Percentiles rank a stretch among this genome's conserved stretches.
Evolutionary conservation across 805 yeast species (phyloP).

Genomic region (Nakazawaea peltata): DNA sequence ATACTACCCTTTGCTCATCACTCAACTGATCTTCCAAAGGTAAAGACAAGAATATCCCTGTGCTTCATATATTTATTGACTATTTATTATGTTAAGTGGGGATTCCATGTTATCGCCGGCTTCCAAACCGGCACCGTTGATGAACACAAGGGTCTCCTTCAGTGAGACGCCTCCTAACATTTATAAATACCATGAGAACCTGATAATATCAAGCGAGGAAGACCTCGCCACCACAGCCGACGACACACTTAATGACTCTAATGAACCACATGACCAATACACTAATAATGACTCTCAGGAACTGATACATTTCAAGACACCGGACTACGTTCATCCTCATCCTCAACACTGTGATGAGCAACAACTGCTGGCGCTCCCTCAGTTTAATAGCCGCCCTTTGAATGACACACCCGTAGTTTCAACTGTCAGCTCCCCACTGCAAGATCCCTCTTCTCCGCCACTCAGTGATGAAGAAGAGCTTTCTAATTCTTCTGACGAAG

Average conservation of each 20-base stretch:
- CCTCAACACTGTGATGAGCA: background rate
- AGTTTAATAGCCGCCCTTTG: slow-evolving; percentile 62
- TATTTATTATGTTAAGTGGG: too few species aligned
- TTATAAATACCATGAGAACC: slow-evolving; percentile 8
- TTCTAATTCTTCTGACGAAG: slow-evolving; percentile 12
- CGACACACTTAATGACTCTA: too few species aligned
- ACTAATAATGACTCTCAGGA: background rate
- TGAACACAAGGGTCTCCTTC: slow-evolving; percentile 9
- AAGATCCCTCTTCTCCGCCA: slow-evolving; percentile 16
- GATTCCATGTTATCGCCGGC: too few species aligned
- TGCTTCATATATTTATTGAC: too few species aligned
- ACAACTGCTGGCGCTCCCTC: slow-evolving; percentile 28
- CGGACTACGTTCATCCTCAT: slow-evolving; percentile 2
- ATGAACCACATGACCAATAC: background rate
- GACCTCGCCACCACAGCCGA: slow-evolving; percentile 1
- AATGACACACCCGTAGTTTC: slow-evolving; percentile 70
- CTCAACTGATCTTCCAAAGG: too few species aligned
- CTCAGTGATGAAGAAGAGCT: slow-evolving; percentile 14
- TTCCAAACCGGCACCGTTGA: too few species aligned
- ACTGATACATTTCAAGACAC: slow-evolving; percentile 1
- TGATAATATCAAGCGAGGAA: slow-evolving; percentile 8
- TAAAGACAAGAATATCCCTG: too few species aligned
- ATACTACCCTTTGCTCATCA: too few species aligned
- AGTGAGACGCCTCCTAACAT: slow-evolving; percentile 8
- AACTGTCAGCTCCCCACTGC: slow-evolving; percentile 44